A percentile compares a stretch with the other conserved stretches of the same genome.
Evolutionary conservation across 169 alveolate genomes (phyloP).

Genomic region (Babesia gibsoni): DNA sequence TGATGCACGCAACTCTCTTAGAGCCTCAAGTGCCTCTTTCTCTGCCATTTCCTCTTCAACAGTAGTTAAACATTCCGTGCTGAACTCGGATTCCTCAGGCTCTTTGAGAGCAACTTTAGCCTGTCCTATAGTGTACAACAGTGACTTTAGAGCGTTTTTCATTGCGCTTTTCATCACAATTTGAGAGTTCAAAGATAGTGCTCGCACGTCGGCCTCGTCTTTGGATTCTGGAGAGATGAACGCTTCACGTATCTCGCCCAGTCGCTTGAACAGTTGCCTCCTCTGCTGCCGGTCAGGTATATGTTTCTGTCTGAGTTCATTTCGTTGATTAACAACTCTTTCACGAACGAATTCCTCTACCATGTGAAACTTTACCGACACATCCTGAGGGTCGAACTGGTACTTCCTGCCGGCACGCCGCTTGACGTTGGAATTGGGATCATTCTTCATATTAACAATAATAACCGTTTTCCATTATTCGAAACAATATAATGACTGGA

Average conservation of each 20-base stretch:
- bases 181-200: constrained; percentile 37
- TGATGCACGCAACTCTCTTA: constrained; percentile 16
- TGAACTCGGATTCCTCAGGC: not conserved
- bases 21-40: constrained; percentile 2
- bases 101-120: not conserved
- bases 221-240: constrained; percentile 51
- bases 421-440: not conserved
- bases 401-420: constrained; percentile 41
- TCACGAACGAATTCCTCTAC: constrained; percentile 48
- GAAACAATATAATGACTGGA: no score
- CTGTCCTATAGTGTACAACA: constrained; percentile 3
- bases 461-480: no score
- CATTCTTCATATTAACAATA: not conserved
- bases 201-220: constrained; percentile 36
- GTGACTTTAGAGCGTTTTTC: constrained; percentile 14
- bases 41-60: constrained; percentile 28
- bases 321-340: not conserved
- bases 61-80: constrained; percentile 2
- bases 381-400: constrained; percentile 54
- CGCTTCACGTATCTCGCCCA: not conserved
- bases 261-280: constrained; percentile 22
- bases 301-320: not conserved
- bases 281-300: not conserved
- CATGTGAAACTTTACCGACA: constrained; percentile 28
- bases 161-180: constrained; percentile 36